A percentile compares a stretch with the other conserved stretches of the same genome.
These are phyloP conservation scores for Cordyceps militaris DNA, from an alignment of 2,329 filamentous ascomycete species.

Conservation along the genomic window DNA sequence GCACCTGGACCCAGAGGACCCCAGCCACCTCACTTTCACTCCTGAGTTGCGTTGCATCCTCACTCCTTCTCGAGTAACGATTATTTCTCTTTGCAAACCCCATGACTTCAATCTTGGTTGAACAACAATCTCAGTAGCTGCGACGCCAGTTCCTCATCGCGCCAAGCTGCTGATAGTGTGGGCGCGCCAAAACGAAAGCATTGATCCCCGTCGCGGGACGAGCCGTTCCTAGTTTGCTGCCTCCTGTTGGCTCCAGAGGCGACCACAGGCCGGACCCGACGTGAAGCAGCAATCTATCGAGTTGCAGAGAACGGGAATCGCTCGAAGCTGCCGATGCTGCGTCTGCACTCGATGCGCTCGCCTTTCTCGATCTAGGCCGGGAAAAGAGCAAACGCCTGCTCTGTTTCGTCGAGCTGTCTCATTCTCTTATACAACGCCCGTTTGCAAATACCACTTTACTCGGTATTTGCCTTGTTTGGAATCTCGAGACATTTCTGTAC, in stretches of 20 bases:
- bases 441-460: neutral
- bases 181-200: neutral
- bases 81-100: neutral
- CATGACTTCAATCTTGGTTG: neutral
- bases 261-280: no score
- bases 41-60: neutral
- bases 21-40: conserved; percentile 14
- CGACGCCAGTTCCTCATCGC: neutral
- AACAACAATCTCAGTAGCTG: neutral
- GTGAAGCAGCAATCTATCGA: neutral
- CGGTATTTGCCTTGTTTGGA: neutral
- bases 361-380: neutral
- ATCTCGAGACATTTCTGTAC: neutral
- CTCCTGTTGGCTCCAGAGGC: neutral
- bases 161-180: neutral
- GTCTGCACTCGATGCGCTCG: neutral
- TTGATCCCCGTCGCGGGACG: conserved; percentile 9
- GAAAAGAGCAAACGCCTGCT: neutral
- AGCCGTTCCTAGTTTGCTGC: conserved; percentile 4
- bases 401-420: neutral
- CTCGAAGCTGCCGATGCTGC: neutral
- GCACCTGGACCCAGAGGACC: conserved; percentile 3
- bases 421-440: neutral
- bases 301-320: neutral
- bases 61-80: neutral